Conservation (phyloP, 2,329 filamentous ascomycete genomes). For the Botrytis aclada region DNA sequence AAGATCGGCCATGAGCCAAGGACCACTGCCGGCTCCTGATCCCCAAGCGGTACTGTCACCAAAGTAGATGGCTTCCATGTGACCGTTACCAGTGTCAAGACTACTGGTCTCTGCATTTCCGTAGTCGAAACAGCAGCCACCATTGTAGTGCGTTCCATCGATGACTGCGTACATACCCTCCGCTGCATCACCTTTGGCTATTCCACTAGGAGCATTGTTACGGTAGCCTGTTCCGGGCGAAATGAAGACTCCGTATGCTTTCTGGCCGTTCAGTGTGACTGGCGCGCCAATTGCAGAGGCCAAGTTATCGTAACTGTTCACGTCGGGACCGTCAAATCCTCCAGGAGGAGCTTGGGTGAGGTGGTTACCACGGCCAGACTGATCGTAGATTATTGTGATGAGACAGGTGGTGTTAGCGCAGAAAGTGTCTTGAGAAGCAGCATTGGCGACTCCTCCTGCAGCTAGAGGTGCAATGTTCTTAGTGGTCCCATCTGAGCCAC, state of each 20-base stretch:
- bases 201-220: slow-evolving; percentile 52
- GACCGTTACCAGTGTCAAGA: slow-evolving; percentile 55
- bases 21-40: slow-evolving; percentile 54
- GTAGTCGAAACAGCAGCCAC: slow-evolving; percentile 55
- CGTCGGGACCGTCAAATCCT: slow-evolving; percentile 53
- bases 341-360: slow-evolving; percentile 60
- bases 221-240: slow-evolving; percentile 62
- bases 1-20: slow-evolving; percentile 68
- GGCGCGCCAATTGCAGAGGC: slow-evolving; percentile 59
- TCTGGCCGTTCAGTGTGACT: slow-evolving; percentile 57
- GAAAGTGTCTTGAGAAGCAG: slow-evolving; percentile 58
- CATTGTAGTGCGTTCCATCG: slow-evolving; percentile 59
- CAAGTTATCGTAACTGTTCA: slow-evolving; percentile 57
- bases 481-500: slow-evolving; percentile 47
- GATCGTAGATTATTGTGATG: slow-evolving; percentile 64
- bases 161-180: slow-evolving; percentile 61
- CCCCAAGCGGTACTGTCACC: slow-evolving; percentile 56
- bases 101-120: slow-evolving; percentile 55
- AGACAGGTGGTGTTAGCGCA: slow-evolving; percentile 59
- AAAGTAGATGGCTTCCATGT: slow-evolving; percentile 69
- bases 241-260: slow-evolving; percentile 62
- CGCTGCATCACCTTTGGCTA: slow-evolving; percentile 52
- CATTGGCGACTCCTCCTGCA: slow-evolving; percentile 61
- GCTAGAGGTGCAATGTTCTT: slow-evolving; percentile 44
- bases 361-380: slow-evolving; percentile 60